Conservation (phyloP, 352 stramenopile species). For the Pythium folliculosum region DNA sequence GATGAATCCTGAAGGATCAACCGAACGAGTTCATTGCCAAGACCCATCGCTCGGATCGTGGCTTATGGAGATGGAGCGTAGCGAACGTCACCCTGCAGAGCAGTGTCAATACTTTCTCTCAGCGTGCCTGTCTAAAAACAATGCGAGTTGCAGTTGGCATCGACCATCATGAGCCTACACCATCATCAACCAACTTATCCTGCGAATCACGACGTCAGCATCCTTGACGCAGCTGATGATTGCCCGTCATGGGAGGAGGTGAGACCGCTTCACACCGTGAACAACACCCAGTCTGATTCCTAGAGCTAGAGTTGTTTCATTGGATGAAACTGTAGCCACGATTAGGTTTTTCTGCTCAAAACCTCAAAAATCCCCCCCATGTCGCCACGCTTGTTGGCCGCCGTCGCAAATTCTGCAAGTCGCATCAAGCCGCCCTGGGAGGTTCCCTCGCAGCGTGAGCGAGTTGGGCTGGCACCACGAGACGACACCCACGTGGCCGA, state of each 20-base stretch:
- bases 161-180: not conserved
- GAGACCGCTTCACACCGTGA: not conserved
- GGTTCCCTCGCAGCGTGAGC: not conserved
- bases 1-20: not conserved
- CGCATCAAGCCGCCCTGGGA: not conserved
- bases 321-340: conserved; percentile 14
- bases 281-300: conserved; percentile 5
- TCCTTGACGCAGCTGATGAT: not conserved
- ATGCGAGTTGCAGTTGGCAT: not conserved
- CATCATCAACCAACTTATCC: not conserved
- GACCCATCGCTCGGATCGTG: not conserved
- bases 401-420: conserved; percentile 9
- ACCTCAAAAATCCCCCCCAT: conserved; percentile 12
- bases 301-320: not conserved
- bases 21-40: not conserved
- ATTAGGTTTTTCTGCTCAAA: conserved; percentile 24
- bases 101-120: not conserved
- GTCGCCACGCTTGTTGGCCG: conserved; percentile 5
- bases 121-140: not conserved
- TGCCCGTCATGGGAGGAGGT: not conserved
- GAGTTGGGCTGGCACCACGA: not conserved
- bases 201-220: not conserved
- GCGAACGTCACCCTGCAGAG: not conserved
- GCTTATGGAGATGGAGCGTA: not conserved
- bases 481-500: not conserved